Base-by-base conservation (phyloP, 2,329 filamentous ascomycete genomes). In the Neofusicoccum parvum region DNA sequence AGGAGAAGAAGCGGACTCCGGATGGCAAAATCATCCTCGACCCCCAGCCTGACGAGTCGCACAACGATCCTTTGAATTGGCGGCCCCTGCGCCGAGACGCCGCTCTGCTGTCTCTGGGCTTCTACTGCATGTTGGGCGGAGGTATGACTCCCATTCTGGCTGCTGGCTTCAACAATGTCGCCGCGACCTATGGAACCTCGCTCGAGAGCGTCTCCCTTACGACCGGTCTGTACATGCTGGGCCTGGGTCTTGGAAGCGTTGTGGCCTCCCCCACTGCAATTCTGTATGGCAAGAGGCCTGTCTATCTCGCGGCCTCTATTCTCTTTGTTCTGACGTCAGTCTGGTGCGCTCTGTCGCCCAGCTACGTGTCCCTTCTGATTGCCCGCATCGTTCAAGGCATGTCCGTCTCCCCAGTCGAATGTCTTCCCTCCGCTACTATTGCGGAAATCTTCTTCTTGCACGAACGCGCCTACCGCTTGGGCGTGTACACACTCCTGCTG, bases 381-480 rank as follows among this genome's bases (percentile, higher is more conserved):
- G 94, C 92, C 32, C 86, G 94, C 63, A 88, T 98, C 54, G 90
- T 97, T 67, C 92, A 96, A 76, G 95, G 94, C 3, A 83, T 97
- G 10, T 90, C 93, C 0, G 89, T 97, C 56, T 95, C 92, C 69
- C 92, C 93, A 0, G 92, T 97, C 9, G 94, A 98, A 76, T 96
- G 93, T 73, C 84, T 98, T 36, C 94, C 94, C 0, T 96, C 92
- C 4, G 94, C 94, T 15, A 97, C 93, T 0, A 94, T 98, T 72
- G 93, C 94, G 3, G 94, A 98, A 77, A 97, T 98, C 67, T 98
- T 94, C 81, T 97, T 97, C 74, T 82, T 98, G 20, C 94, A 98
- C 72, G 94, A 98, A 79, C 86, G 94, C 67, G 94, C 94, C 0
- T 98, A 94, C 75, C 90, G 94, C 4, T 88, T 98, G 50, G 95